A percentile compares a stretch with the other conserved stretches of the same genome.
Evolutionary conservation across 192 early-diverging fungal species (phyloP).

Genomic region (Gonapodya sp.): DNA sequence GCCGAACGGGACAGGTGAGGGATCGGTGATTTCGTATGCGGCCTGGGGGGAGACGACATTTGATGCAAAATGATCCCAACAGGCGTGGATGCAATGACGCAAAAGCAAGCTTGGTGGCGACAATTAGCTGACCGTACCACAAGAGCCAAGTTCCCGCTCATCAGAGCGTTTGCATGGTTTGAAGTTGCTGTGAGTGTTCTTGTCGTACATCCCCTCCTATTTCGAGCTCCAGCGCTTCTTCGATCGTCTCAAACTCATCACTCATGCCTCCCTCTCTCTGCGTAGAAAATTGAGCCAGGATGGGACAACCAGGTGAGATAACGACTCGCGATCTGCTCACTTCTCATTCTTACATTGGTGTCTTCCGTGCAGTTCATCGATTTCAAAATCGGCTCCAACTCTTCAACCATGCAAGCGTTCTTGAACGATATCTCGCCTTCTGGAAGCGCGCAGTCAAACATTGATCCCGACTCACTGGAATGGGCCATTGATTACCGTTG

Average conservation of each 20-base stretch:
- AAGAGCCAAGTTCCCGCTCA: neutral
- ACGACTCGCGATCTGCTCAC: neutral
- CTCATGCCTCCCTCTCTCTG: no score
- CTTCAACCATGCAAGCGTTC: neutral
- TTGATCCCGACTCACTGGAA: neutral
- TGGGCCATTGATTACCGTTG: neutral
- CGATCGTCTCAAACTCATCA: no score
- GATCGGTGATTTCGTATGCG: neutral
- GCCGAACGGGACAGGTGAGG: neutral
- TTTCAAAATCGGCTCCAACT: neutral
- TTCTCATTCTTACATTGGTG: neutral
- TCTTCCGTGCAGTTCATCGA: neutral
- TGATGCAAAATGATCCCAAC: neutral
- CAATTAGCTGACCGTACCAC: neutral
- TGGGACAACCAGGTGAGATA: neutral
- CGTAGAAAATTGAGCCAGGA: neutral
- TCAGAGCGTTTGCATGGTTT: neutral
- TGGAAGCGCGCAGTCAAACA: neutral
- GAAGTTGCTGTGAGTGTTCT: no score
- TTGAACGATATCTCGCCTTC: neutral
- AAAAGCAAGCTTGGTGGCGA: conserved; percentile 1
- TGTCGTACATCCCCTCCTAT: no score
- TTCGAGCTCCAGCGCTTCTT: no score
- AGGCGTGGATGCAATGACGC: neutral
- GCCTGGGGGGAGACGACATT: neutral